Base-by-base conservation (phyloP, 352 stramenopile species). In the Phytopythium helicoides region DNA sequence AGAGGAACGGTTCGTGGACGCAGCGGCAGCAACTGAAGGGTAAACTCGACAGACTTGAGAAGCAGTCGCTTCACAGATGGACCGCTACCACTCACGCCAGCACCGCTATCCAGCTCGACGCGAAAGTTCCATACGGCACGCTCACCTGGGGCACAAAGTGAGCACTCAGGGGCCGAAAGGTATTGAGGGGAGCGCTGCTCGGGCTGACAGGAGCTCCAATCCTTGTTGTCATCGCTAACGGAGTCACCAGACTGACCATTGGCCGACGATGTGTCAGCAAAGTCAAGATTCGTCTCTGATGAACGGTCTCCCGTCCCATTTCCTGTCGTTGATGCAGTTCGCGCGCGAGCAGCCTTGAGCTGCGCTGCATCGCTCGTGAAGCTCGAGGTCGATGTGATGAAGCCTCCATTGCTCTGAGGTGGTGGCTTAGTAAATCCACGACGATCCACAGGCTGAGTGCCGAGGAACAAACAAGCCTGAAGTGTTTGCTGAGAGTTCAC, bases 11-110 rank as follows among this genome's bases (percentile, higher is more conserved):
- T 83, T 6, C 83, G 80, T 21, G 86, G 82, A 37, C 85, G 81
- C 49, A 91, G 60, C 8, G 86, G 86, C 19, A 95, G 62, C 12
- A 95, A 60, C 54, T 95, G 83, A 2, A 95, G 64, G 12, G 86
- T 95, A 55, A 95, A 95, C 55, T 95, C 86, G 21, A 95, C 84
- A 19, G 83, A 94, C 58, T 95, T 94, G n/a, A 95, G 82, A 64
- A 84, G 53, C 23, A 94, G 45, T 3, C 86, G 81, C 54, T 91
- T 93, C 12, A 92, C 66, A 2, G 46, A 52, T 19, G 44, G 44
- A 10, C 42, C 42, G 22, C 54, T 76, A 12, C 67, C 67, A n/a
- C 61, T 81, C 9, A 65, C 73, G 15, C 67, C 66, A 6, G 74
- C 71, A 2, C 60, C 66, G 22, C 52, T 71, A 42, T 94, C 86